Base-by-base conservation (phyloP, 768 basidiomycete species). In the Termitomyces sp. region DNA sequence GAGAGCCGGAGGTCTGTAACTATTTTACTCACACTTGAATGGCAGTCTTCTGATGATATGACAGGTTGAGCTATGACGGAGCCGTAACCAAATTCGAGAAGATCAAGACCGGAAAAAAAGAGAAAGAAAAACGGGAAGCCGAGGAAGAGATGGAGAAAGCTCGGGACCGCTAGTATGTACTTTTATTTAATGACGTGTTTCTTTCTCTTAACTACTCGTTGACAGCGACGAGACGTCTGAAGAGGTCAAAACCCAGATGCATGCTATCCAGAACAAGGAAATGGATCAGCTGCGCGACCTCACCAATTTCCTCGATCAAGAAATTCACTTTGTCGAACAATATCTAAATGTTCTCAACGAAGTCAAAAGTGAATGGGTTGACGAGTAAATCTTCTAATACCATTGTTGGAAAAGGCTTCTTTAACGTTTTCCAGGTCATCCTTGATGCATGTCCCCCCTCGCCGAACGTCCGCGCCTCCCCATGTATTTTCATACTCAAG, bases 141-240 rank as follows among this genome's bases (percentile, higher is more conserved):
- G 90, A 95, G 61, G 89, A 92, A 28, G 94, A 96, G 65, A 72
- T 90, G 60, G 82, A 87, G 45, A 78, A 77, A 33, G 84, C 88
- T 13, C 83, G 83, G 60, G 72, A 84, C 46, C 84, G 92, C 66
- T 94, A 90, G 92, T 94, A 66, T 65, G 85, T 56, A 8, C 38
- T 30, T 48, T 28, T 52, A 41, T 2, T 47, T 28, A 30, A 38
- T 10, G 55, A 52, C n/a, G 4, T 1, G 51, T 52, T 28, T 22
- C 18, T 18, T 10, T 33, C 50, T 13, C 38, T 40, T 62, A 32
- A 54, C 55, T 56, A 3, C 55, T 48, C 26, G 1, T 54, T 50
- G 52, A 9, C 62, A 94, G 94, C 63, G 92, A 96, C 56, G 93
- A 97, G 71, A 87, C 88, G 0, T 80, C 85, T 9, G 89, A 94